Conservation (phyloP, 139 green algal species). For the Chlamydomonas schloesseri region DNA sequence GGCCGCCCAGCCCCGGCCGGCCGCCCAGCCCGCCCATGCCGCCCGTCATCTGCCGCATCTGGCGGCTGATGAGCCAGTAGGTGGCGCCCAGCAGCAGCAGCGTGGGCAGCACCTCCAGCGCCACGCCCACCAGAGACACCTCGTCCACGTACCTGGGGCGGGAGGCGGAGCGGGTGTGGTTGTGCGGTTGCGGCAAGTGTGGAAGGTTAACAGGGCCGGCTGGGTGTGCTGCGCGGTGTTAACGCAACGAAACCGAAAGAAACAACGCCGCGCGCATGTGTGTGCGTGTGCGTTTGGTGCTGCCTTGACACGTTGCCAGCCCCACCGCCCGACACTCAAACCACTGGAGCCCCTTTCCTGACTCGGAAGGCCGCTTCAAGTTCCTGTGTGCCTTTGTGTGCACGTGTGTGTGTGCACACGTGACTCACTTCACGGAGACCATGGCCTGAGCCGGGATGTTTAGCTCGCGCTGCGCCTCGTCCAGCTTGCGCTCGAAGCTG, state of each 20-base stretch:
- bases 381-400: no score
- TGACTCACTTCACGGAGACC: slow-evolving; percentile 75
- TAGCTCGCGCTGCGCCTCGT: slow-evolving; percentile 90
- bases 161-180: neutral
- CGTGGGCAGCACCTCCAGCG: slow-evolving; percentile 89
- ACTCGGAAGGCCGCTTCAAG: no score
- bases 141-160: slow-evolving; percentile 59
- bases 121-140: slow-evolving; percentile 64
- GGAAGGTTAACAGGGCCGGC: no score
- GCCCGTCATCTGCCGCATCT: slow-evolving; percentile 74
- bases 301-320: no score
- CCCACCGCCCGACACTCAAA: no score
- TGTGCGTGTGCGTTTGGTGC: no score
- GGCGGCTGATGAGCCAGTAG: slow-evolving; percentile 79
- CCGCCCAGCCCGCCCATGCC: slow-evolving; percentile 75
- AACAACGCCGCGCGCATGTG: no score
- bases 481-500: slow-evolving; percentile 96
- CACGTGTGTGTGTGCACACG: no score
- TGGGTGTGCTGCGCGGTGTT: no score
- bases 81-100: slow-evolving; percentile 93
- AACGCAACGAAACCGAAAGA: no score
- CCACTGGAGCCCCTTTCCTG: no score
- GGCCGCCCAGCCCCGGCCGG: slow-evolving; percentile 54
- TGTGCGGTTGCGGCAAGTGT: no score
- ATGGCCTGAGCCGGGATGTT: slow-evolving; percentile 44